phyloP scores from a whole-genome alignment of 1,284 basidiomycete genomes.

The Anthracocystis walkeri region DNA sequence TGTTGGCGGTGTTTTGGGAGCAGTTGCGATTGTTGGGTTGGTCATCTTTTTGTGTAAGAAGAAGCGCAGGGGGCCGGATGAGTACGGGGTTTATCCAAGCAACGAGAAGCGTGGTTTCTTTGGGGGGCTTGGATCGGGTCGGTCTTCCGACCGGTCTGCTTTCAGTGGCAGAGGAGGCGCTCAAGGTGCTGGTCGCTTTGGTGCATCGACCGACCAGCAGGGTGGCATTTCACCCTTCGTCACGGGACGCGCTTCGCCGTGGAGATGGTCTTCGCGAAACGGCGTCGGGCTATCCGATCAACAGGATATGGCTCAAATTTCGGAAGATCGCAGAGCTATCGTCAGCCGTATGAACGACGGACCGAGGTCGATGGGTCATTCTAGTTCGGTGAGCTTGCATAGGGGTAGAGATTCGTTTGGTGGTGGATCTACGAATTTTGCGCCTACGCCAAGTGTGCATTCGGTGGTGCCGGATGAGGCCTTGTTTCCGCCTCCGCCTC shows the following conservation, averaged over 20 bases:
- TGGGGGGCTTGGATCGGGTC: slow-evolving; percentile 23
- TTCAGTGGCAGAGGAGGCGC: slow-evolving; percentile 10
- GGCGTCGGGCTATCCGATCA: slow-evolving; percentile 16
- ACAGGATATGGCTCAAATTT: slow-evolving; percentile 14
- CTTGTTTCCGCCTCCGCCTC: slow-evolving; percentile 50
- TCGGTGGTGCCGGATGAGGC: slow-evolving; percentile 50
- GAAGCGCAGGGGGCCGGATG: slow-evolving; percentile 27
- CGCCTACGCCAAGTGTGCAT: slow-evolving; percentile 34
- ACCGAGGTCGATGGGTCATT: slow-evolving; percentile 26
- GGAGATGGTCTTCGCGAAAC: slow-evolving; percentile 26
- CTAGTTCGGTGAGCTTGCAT: slow-evolving; percentile 42
- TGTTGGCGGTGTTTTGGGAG: slow-evolving; percentile 28
- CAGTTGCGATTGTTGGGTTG: slow-evolving; percentile 17
- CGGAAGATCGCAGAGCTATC: slow-evolving; percentile 21
- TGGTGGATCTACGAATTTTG: slow-evolving; percentile 17
- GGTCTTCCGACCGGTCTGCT: slow-evolving; percentile 13
- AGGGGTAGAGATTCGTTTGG: slow-evolving; percentile 37
- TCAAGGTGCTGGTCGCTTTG: slow-evolving; percentile 8
- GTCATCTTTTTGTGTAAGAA: slow-evolving; percentile 19
- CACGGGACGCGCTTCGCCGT: slow-evolving; percentile 27
- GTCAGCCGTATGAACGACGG: slow-evolving; percentile 23
- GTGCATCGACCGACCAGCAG: slow-evolving; percentile 31
- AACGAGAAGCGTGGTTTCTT: slow-evolving; percentile 37
- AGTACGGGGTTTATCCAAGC: slow-evolving; percentile 38
- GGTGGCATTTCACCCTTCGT: slow-evolving; percentile 47